Conservation (phyloP, 1,139 yeast genomes). For the Pichiaceae sp. region DNA sequence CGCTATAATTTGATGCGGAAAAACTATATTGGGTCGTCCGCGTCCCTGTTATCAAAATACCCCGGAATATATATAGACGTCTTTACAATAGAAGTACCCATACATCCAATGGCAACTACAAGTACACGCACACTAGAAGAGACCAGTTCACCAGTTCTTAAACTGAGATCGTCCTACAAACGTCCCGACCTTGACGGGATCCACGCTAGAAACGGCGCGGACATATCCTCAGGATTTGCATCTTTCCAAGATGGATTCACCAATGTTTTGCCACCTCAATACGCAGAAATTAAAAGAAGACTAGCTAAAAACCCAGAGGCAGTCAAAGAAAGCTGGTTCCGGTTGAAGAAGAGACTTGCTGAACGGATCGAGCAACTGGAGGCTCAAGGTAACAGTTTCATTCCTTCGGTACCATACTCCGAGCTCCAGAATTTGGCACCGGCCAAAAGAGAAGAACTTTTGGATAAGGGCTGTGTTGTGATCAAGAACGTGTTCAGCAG, state of each 20-base stretch:
- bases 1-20: too few relatives aligned
- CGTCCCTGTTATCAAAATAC: too few relatives aligned
- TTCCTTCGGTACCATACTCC: background rate
- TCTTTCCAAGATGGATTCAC: background rate
- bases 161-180: background rate
- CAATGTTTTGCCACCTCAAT: background rate
- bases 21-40: too few relatives aligned
- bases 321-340: background rate
- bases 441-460: constrained; percentile 6
- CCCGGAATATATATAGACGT: too few relatives aligned
- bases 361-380: background rate
- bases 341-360: background rate
- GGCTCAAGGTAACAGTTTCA: background rate
- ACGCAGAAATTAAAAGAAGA: background rate
- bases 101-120: too few relatives aligned
- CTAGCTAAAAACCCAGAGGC: background rate
- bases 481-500: constrained; percentile 25
- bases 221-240: background rate
- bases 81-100: too few relatives aligned
- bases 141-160: background rate
- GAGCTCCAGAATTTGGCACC: background rate
- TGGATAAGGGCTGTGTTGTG: constrained; percentile 25
- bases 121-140: background rate
- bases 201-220: background rate
- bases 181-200: background rate